Evolutionary conservation across 2,329 filamentous ascomycete genomes (phyloP).

Genomic region (Mariannaea elegans): DNA sequence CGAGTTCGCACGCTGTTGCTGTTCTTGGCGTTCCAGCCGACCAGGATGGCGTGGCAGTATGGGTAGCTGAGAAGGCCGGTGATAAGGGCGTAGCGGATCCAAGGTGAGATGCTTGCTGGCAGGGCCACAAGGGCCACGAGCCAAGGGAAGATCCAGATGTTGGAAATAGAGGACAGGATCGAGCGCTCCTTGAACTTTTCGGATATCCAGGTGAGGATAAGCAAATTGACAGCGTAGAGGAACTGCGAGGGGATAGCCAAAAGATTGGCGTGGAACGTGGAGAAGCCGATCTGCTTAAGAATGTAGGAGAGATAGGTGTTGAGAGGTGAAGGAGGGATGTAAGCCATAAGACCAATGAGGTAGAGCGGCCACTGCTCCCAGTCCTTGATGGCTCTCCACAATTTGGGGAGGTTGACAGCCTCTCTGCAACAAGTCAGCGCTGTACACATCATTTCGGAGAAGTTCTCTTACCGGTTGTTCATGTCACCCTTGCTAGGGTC

Average conservation of each 20-base stretch:
- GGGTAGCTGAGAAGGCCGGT: slow-evolving; percentile 55
- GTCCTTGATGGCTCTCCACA: slow-evolving; percentile 64
- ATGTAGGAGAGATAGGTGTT: slow-evolving; percentile 57
- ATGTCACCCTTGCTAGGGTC: slow-evolving; percentile 70
- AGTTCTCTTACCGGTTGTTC: slow-evolving; percentile 58
- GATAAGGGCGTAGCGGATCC: slow-evolving; percentile 43
- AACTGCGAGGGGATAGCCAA: slow-evolving; percentile 56
- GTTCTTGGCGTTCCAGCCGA: slow-evolving; percentile 69
- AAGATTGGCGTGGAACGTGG: slow-evolving; percentile 56
- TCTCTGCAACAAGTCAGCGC: slow-evolving; percentile 48
- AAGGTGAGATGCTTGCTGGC: slow-evolving; percentile 41
- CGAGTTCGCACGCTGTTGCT: slow-evolving; percentile 69
- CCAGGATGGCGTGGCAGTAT: slow-evolving; percentile 56
- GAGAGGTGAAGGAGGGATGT: slow-evolving; percentile 54
- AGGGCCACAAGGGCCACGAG: slow-evolving; percentile 52
- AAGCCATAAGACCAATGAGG: slow-evolving; percentile 58
- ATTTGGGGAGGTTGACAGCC: slow-evolving; percentile 41
- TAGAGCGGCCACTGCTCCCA: slow-evolving; percentile 66
- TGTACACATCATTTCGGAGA: background rate
- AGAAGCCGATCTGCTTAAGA: slow-evolving; percentile 53
- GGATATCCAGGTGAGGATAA: slow-evolving; percentile 57
- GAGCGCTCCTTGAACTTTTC: slow-evolving; percentile 55
- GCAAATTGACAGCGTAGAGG: slow-evolving; percentile 55
- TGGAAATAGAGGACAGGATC: slow-evolving; percentile 54
- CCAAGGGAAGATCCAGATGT: slow-evolving; percentile 61